These are phyloP conservation scores for Boechera stricta DNA, from an alignment of 345 rosid genomes.

Conservation along the genomic window DNA sequence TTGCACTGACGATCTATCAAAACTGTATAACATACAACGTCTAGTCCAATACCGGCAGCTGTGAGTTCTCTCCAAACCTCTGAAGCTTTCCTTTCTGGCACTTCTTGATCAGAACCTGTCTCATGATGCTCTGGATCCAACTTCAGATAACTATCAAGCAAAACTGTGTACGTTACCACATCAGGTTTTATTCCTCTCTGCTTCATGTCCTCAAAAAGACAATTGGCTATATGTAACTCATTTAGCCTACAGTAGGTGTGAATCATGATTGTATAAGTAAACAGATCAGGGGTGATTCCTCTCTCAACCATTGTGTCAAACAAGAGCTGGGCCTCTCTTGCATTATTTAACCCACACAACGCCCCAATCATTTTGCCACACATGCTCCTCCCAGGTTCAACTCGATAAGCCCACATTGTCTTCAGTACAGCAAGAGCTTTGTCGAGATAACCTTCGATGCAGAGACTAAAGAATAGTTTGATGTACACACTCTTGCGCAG, in stretches of 20 bases:
- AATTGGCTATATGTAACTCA: constrained; percentile 49
- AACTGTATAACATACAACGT: constrained; percentile 63
- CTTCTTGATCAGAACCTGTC: constrained; percentile 31
- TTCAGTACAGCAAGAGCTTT: constrained; percentile 51
- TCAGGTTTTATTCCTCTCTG: constrained; percentile 65
- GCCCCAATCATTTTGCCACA: constrained; percentile 56
- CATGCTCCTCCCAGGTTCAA: constrained; percentile 54
- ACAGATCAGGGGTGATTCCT: constrained; percentile 56
- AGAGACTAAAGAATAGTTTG: constrained; percentile 57
- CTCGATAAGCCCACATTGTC: constrained; percentile 51
- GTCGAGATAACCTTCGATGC: constrained; percentile 48
- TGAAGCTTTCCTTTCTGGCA: constrained; percentile 37
- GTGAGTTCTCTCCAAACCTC: constrained; percentile 51
- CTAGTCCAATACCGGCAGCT: constrained; percentile 50
- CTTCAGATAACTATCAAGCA: constrained; percentile 56
- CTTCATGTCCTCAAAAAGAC: constrained; percentile 64
- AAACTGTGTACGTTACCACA: constrained; percentile 63
- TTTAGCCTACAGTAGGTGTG: constrained; percentile 59
- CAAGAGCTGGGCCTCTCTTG: constrained; percentile 49
- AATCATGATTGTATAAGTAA: constrained; percentile 71
- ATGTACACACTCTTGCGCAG: constrained; percentile 52
- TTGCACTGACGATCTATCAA: constrained; percentile 64
- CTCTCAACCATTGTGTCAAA: constrained; percentile 47
- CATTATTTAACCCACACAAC: constrained; percentile 51
- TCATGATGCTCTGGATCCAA: constrained; percentile 23